phyloP scores from a whole-genome alignment of 1,139 yeast genomes.

The Eremothecium coryli region DNA sequence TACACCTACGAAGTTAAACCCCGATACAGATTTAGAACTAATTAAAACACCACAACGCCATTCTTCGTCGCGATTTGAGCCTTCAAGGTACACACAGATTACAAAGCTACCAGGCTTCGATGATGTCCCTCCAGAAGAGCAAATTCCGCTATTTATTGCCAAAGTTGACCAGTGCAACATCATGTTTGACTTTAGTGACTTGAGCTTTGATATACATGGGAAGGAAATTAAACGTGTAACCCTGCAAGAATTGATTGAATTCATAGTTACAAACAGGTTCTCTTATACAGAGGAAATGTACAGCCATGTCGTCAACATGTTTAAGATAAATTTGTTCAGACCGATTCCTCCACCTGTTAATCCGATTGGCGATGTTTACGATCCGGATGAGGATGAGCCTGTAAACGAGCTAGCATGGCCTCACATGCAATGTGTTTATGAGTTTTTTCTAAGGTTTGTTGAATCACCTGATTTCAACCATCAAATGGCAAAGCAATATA shows the following conservation, averaged over 20 bases:
- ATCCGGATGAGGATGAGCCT: slow-evolving; percentile 98
- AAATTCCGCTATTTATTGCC: slow-evolving; percentile 69
- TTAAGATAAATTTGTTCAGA: slow-evolving; percentile 76
- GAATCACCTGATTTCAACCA: slow-evolving; percentile 95
- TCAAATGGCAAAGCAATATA: slow-evolving; percentile 83
- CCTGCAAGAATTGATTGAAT: slow-evolving; percentile 80
- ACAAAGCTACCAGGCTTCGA: slow-evolving; percentile 80
- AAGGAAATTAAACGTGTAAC: slow-evolving; percentile 85
- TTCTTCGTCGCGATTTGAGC: slow-evolving; percentile 87
- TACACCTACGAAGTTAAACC: slow-evolving; percentile 35
- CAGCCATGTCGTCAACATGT: slow-evolving; percentile 81
- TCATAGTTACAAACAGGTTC: slow-evolving; percentile 72
- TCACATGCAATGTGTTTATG: slow-evolving; percentile 95
- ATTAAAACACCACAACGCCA: slow-evolving; percentile 82
- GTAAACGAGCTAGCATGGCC: slow-evolving; percentile 97
- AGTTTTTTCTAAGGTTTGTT: slow-evolving; percentile 82
- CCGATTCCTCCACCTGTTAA: slow-evolving; percentile 98
- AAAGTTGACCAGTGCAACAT: slow-evolving; percentile 92
- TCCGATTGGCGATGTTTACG: slow-evolving; percentile 91
- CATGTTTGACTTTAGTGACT: slow-evolving; percentile 89
- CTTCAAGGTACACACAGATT: slow-evolving; percentile 64
- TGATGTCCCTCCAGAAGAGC: slow-evolving; percentile 82
- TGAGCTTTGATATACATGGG: slow-evolving; percentile 83
- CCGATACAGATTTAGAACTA: slow-evolving; percentile 45
- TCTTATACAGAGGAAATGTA: slow-evolving; percentile 88